A percentile compares a stretch with the other conserved stretches of the same genome.
Evolutionary conservation across 306 rosid species (phyloP).

Genomic region (Urtica urens): DNA sequence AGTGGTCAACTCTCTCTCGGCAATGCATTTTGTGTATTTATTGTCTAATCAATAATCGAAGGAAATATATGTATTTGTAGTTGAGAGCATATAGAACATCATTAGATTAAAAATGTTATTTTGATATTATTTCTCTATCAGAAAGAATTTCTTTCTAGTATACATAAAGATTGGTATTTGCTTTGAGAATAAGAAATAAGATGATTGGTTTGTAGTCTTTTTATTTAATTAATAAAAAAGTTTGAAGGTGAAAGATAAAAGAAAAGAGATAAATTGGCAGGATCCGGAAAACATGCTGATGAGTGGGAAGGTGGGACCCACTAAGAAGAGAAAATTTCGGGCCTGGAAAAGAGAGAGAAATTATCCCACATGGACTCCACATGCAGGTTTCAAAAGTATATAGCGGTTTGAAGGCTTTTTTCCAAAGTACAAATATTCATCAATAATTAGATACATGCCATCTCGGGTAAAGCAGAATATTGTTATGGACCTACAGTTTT

Average conservation of each 20-base stretch:
- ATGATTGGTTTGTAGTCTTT: neutral
- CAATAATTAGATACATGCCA: slow-evolving; percentile 2
- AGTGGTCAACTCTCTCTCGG: too few relatives aligned
- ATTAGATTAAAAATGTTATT: too few relatives aligned
- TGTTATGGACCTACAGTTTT: too few relatives aligned
- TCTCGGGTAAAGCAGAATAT: too few relatives aligned
- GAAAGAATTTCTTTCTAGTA: neutral
- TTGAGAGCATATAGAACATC: too few relatives aligned
- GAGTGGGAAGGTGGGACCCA: slow-evolving; percentile 38
- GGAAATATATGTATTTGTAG: too few relatives aligned
- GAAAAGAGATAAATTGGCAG: slow-evolving; percentile 33
- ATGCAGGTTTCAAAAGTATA: slow-evolving; percentile 37
- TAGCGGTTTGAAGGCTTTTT: slow-evolving; percentile 11
- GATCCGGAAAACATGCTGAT: slow-evolving; percentile 67
- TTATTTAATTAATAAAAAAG: neutral
- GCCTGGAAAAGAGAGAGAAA: slow-evolving; percentile 23
- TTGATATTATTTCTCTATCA: too few relatives aligned
- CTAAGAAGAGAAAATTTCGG: slow-evolving; percentile 36
- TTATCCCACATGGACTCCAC: slow-evolving; percentile 61
- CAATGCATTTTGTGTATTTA: too few relatives aligned
- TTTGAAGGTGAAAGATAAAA: slow-evolving; percentile 1
- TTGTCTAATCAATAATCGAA: too few relatives aligned
- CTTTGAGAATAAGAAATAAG: neutral
- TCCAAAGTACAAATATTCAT: slow-evolving; percentile 12
- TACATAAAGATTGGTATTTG: neutral